Evolutionary conservation across 1,139 yeast genomes (phyloP), one percentile per base, ranked within the genome.

Genomic region (Diutina pseudorugosa): DNA sequence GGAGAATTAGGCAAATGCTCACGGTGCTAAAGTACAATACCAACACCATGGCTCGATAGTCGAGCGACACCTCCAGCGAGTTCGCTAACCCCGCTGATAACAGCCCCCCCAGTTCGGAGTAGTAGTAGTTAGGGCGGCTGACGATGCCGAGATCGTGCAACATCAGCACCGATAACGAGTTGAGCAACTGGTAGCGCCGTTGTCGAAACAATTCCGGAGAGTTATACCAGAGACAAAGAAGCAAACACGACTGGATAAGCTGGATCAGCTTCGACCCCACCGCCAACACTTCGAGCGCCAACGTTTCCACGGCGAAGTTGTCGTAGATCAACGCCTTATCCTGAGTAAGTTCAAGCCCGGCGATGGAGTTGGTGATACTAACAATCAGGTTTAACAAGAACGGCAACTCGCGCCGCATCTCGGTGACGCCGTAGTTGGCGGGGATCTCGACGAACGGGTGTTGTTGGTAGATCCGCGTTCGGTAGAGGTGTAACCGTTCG

Each of bases 121-220:
- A 74, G 53, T 67, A 71, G 8, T 57, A 55, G 44, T 65, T 66
- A 0, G 81, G 74, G 43, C 76, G 65, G 2, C 78, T 76, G n/a
- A 82, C 79, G 7, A 88, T 73, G 0, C 95, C 95, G 55, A 89
- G 65, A 62, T 90, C 96, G 57, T 81, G 84, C 1, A 86, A 76
- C 66, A 90, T 70, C 2, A 84, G 74, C n/a, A 84, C 80, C 51
- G 90, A 79, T 30, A 87, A 68, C 9, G 80, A 73, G 53, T 83
- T 80, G 57, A 87, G 73, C 53, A 88, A 68, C 62, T 87, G 94
- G 58, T 83, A 83, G 52, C 95, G 77, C 55, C 94, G 79, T 60
- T 85, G 86, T 58, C 82, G 85, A 57, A 86, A 85, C 58, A 87
- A 70, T 65, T 88, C 96, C 0, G 95, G 89, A 6, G 88, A 80